Percentiles rank a stretch among this genome's conserved stretches.
Conservation (phyloP, 2,329 filamentous ascomycete species). For the Purpureocillium takamizusanense region DNA sequence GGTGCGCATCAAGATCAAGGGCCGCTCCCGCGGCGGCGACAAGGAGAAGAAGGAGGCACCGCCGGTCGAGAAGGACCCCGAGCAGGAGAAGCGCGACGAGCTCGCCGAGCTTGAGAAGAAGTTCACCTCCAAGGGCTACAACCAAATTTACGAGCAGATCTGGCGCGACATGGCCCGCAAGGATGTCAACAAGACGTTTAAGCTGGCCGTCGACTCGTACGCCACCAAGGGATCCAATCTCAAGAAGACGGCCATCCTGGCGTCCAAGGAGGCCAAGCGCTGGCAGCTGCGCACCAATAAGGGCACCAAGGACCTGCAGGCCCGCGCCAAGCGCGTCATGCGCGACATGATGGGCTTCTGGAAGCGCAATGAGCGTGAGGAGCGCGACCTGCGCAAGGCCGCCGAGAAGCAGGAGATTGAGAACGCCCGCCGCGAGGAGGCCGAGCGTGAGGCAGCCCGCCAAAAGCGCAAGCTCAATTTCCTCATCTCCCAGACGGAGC, state of each 20-base stretch:
- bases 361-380: constrained; percentile 97
- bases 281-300: constrained; percentile 99
- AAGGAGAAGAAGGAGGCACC: constrained; percentile 24
- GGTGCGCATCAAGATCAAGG: constrained; percentile 56
- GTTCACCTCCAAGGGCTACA: constrained; percentile 86
- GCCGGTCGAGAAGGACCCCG: constrained; percentile 33
- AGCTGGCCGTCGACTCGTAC: constrained; percentile 78
- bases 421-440: constrained; percentile 92
- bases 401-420: constrained; percentile 95
- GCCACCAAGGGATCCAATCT: constrained; percentile 87
- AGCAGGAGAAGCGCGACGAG: constrained; percentile 43
- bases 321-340: constrained; percentile 95
- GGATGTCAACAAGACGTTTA: constrained; percentile 85
- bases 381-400: constrained; percentile 86
- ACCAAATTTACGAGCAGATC: constrained; percentile 95
- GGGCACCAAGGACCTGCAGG: constrained; percentile 95
- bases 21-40: constrained; percentile 35
- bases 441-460: constrained; percentile 90
- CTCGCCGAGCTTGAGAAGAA: constrained; percentile 48
- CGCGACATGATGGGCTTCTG: constrained; percentile 99
- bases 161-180: constrained; percentile 92
- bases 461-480: constrained; percentile 99
- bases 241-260: constrained; percentile 93
- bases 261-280: constrained; percentile 91
- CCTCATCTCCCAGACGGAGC: constrained; percentile 94